Base-by-base conservation (phyloP, 805 yeast genomes). In the Starmerella davenportii region DNA sequence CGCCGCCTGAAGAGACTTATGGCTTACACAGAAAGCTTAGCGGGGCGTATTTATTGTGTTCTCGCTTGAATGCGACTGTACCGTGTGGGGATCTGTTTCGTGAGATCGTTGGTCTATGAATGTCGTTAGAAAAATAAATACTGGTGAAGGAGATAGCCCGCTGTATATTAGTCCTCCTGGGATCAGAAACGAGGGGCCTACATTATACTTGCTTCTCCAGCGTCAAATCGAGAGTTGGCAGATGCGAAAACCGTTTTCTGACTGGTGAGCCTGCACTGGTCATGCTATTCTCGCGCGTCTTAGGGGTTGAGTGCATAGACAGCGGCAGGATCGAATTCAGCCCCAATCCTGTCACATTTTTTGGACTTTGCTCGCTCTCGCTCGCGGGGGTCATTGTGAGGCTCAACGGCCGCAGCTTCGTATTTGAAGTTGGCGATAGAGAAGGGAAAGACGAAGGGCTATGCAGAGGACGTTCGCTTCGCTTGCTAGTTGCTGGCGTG, bases 1-100 rank as follows among this genome's bases (percentile, higher is more conserved):
- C 98, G 3, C 98, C 98, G 13, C 98, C 98, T 2, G 96, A 90
- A 53, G 98, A 90, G 58, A 90, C 98, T 0, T 90, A 90, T 56
- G 79, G 93, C n/a, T 64, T 90, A 50, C 98, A 90, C 60, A 68
- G 98, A 51, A 90, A 90, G 54, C 73, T 90, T 53, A 79, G 93
- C 54, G 98, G 98, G 9, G 93, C 90, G 1, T 90, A 79, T 54
- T 64, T 90, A 44, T 64, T 90, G 39, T 87, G 96, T 61, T 79
- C 96, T 3, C 70, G 80, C 49, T 65, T 90, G 58, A 64, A 71
- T 30, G 95, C 96, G 2, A 63, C 67, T 11, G 87, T 90, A 27
- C 92, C 85, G 14, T 77, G 93, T 54, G 73, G 75, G 38, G 64
- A 74, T 48, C 59, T 87, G 35, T 87, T 90, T 53, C 62, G 68